These are phyloP conservation scores for Polysphondylium violaceum DNA, from an alignment of 78 protist genomes.

Conservation along the genomic window DNA sequence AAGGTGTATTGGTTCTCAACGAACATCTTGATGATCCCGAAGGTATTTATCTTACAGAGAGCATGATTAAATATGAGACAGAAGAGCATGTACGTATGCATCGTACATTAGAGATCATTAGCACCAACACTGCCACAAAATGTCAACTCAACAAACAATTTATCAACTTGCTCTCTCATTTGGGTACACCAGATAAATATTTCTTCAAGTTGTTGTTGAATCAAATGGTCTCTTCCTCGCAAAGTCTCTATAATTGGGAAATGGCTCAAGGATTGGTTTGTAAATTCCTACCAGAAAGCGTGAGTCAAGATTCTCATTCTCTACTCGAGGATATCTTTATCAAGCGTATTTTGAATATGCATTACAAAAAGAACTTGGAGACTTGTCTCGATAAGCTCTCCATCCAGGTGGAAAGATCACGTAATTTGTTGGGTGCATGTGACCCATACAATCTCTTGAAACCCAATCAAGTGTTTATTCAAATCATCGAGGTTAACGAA, in stretches of 20 bases:
- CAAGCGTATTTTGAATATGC: background rate
- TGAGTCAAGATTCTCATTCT: conserved; percentile 4
- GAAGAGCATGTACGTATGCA: background rate
- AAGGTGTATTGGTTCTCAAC: conserved; percentile 70
- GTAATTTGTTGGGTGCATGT: conserved; percentile 59
- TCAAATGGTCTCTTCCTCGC: background rate
- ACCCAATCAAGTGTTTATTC: conserved; percentile 44
- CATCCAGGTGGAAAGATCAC: conserved; percentile 18
- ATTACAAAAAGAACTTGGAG: background rate
- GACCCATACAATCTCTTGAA: conserved; percentile 34
- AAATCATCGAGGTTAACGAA: conserved; percentile 10
- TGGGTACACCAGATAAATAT: conserved; percentile 45
- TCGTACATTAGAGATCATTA: conserved; percentile 47
- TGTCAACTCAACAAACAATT: conserved; percentile 65
- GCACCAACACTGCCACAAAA: background rate
- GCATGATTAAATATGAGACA: conserved; percentile 51
- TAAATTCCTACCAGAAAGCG: background rate
- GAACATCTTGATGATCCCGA: background rate
- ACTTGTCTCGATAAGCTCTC: conserved; percentile 3
- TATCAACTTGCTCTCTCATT: conserved; percentile 12
- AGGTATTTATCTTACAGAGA: conserved; percentile 1
- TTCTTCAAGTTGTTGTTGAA: background rate
- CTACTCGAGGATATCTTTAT: conserved; percentile 38
- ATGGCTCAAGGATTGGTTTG: background rate
- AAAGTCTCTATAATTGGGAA: background rate